Evolutionary conservation across 2,329 filamentous ascomycete genomes (phyloP).

Genomic region (Lachnellula arida): DNA sequence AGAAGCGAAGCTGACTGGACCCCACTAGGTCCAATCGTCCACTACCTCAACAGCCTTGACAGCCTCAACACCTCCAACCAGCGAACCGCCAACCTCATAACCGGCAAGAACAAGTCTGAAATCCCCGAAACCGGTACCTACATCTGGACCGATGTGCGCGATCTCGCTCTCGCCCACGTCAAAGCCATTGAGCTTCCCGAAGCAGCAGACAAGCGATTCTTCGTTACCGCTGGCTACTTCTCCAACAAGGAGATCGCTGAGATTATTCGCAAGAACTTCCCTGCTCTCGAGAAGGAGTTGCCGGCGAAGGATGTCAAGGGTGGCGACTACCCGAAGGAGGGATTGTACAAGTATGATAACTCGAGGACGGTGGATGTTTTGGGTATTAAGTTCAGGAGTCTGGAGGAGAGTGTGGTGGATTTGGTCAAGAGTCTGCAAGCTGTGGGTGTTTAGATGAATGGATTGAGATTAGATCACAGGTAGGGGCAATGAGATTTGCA

Average conservation of each 20-base stretch:
- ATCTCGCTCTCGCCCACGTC: conserved; percentile 62
- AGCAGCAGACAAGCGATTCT: conserved; percentile 58
- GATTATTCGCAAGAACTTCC: conserved; percentile 51
- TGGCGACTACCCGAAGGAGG: conserved; percentile 32
- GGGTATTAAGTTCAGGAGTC: conserved; percentile 52
- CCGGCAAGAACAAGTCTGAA: conserved; percentile 53
- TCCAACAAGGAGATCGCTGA: conserved; percentile 55
- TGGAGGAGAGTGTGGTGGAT: conserved; percentile 58
- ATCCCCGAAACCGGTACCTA: conserved; percentile 53
- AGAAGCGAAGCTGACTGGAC: neutral
- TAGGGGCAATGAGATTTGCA: too few relatives aligned
- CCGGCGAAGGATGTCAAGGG: conserved; percentile 38
- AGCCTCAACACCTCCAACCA: conserved; percentile 69
- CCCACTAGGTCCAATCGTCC: conserved; percentile 53
- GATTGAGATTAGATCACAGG: neutral
- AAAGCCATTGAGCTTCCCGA: conserved; percentile 51
- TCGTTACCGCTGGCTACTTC: conserved; percentile 56
- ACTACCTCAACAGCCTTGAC: conserved; percentile 59
- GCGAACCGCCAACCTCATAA: conserved; percentile 58
- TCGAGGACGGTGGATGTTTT: conserved; percentile 49
- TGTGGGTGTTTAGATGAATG: conserved; percentile 14
- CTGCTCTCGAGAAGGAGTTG: conserved; percentile 45
- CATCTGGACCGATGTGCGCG: conserved; percentile 57
- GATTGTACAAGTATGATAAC: conserved; percentile 54
- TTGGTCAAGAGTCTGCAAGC: conserved; percentile 43